Evolutionary conservation across 2,329 filamentous ascomycete species (phyloP), one percentile per base, ranked within the genome.

Genomic region (Chrysoporthe austroafricana): DNA sequence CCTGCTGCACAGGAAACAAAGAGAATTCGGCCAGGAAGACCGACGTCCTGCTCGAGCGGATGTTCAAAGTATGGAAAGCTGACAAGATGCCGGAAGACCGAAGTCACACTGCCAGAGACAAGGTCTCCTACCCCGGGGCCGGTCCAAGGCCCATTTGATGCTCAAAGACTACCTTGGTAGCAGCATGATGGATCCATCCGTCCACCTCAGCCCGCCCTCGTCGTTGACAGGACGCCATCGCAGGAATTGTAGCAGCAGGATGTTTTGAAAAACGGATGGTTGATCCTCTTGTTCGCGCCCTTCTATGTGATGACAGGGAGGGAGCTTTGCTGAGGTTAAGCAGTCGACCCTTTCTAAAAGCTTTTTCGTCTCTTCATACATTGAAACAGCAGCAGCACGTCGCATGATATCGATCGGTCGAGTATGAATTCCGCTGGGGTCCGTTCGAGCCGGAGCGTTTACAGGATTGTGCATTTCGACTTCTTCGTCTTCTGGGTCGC

Each of bases 391-490:
- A 61, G 54, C 63, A 54, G 62, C 59, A 68, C 46, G 61, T 65
- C 61, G 61, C 46, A 68, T 61, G 36, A 54, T 32, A 59, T 50
- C 59, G 21, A 54, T 61, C 54, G 66, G 64, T 64, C 59, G 59
- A 48, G 62, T 62, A 65, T 42, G 46, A 21, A 39, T 52, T 50
- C 44, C 14, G 57, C 54, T 39, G 42, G 21, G 48, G 39, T 62
- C 62, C 43, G 60, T 42, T 71, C 64, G 63, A 46, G 18, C 67
- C 69, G 57, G 58, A 66, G 60, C 62, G 71, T 77, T 79, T 86
- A 93, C 78, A 93, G 84, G 75, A 93, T 89, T 59, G 85, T 85
- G 83, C 90, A 92, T 82, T 90, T 91, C 72, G 82, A 81, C 79
- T 86, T 87, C 79, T 86, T 87, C 83, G 90, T 90, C 75, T 83